These are phyloP conservation scores for Rosa chinensis DNA, from an alignment of 306 rosid genomes.

Conservation along the genomic window DNA sequence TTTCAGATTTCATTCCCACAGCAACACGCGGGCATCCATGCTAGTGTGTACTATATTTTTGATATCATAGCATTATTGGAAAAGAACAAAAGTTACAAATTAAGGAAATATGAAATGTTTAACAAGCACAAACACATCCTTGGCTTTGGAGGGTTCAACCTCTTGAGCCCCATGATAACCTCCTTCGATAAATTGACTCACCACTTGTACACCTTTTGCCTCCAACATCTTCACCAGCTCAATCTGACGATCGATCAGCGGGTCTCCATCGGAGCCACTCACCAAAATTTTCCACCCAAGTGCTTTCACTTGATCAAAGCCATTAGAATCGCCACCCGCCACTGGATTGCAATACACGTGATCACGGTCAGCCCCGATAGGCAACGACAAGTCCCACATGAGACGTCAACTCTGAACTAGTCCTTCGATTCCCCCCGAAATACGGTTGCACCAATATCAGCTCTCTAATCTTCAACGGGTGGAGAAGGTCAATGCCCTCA, in stretches of 20 bases:
- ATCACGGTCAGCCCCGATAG: conserved; percentile 47
- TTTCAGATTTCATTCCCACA: no score
- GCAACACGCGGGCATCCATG: no score
- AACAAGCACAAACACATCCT: neutral
- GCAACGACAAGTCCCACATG: conserved; percentile 53
- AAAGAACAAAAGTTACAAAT: no score
- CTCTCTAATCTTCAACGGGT: conserved; percentile 37
- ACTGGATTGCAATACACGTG: conserved; percentile 51
- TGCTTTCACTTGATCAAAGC: conserved; percentile 19
- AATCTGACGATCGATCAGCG: conserved; percentile 48
- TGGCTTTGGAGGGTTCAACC: conserved; percentile 11
- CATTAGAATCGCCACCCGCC: conserved; percentile 9
- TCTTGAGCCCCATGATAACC: conserved; percentile 44
- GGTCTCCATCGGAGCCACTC: conserved; percentile 50
- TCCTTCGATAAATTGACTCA: conserved; percentile 29
- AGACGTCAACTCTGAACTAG: conserved; percentile 33
- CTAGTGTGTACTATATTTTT: no score
- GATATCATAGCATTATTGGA: no score
- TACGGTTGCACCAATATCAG: conserved; percentile 49
- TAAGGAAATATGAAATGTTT: conserved; percentile 17
- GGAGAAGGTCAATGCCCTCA: neutral
- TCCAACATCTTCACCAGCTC: conserved; percentile 32
- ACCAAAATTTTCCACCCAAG: conserved; percentile 41
- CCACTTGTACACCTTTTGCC: conserved; percentile 31
- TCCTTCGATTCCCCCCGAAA: conserved; percentile 50